A percentile compares a stretch with the other conserved stretches of the same genome.
phyloP scores from a whole-genome alignment of 257 asterid species.

The Prunella vulgaris region DNA sequence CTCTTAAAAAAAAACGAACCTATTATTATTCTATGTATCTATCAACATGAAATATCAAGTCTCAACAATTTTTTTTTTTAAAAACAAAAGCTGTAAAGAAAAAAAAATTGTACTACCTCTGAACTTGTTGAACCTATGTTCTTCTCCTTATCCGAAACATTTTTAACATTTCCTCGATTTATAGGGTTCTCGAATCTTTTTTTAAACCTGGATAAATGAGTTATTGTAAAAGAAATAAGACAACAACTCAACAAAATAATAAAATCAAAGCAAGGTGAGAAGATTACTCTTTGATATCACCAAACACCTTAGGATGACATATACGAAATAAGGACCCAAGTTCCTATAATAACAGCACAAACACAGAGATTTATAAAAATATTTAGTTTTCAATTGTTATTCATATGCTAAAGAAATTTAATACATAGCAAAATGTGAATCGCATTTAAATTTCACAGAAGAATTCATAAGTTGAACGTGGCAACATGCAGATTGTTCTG shows the following conservation, averaged over 20 bases:
- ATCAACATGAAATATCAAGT: no score
- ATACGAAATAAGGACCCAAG: slow-evolving; percentile 91
- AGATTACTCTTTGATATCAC: slow-evolving; percentile 77
- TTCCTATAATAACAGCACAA: slow-evolving; percentile 44
- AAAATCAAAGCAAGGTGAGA: slow-evolving; percentile 14
- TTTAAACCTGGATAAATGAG: slow-evolving; percentile 55
- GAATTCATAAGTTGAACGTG: not conserved
- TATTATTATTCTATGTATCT: no score
- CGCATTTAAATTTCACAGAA: not conserved
- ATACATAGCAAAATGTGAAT: not conserved
- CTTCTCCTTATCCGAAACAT: slow-evolving; percentile 87
- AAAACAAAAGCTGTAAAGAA: no score
- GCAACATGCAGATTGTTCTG: slow-evolving; percentile 79
- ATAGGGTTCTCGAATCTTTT: slow-evolving; percentile 71
- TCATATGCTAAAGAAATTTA: not conserved
- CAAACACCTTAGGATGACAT: slow-evolving; percentile 82
- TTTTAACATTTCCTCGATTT: slow-evolving; percentile 83
- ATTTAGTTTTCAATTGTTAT: slow-evolving; percentile 4
- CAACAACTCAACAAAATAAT: slow-evolving; percentile 13
- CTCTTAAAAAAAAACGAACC: no score
- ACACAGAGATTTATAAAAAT: slow-evolving; percentile 7
- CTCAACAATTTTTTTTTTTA: no score
- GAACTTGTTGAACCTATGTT: slow-evolving; percentile 70
- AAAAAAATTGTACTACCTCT: no score
- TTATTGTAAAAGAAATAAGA: not conserved